Conservation (phyloP, 345 rosid genomes). For the Aquilaria malaccensis region DNA sequence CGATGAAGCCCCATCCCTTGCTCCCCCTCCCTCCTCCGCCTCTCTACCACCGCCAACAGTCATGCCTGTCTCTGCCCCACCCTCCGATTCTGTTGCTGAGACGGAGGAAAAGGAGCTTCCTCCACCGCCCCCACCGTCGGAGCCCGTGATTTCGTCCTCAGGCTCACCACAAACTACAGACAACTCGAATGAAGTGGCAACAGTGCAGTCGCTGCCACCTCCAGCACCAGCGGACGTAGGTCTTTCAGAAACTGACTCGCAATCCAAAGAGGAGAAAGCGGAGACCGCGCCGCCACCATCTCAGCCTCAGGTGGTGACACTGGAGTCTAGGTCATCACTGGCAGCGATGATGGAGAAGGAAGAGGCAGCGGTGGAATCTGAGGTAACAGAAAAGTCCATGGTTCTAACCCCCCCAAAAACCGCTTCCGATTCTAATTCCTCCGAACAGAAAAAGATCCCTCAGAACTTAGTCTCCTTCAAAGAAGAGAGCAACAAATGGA, state of each 20-base stretch:
- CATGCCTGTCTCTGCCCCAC: too few species aligned
- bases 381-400: neutral
- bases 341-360: slow-evolving; percentile 39
- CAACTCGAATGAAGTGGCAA: too few species aligned
- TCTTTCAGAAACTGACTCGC: slow-evolving; percentile 12
- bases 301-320: slow-evolving; percentile 11
- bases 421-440: slow-evolving; percentile 2
- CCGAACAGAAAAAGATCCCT: slow-evolving; percentile 24
- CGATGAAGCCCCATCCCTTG: slow-evolving; percentile 10
- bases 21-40: slow-evolving; percentile 12
- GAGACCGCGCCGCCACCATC: slow-evolving; percentile 16
- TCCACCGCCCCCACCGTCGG: neutral
- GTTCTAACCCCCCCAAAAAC: slow-evolving; percentile 8
- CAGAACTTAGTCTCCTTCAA: slow-evolving; percentile 39
- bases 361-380: slow-evolving; percentile 3
- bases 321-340: slow-evolving; percentile 22
- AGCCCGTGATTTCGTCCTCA: neutral
- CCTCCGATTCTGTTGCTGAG: too few species aligned
- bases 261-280: neutral
- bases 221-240: neutral
- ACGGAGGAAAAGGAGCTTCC: too few species aligned
- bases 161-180: too few species aligned
- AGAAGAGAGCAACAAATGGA: slow-evolving; percentile 47
- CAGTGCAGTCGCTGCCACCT: neutral
- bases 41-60: too few species aligned